Conservation (phyloP, 78 protist species). For the Diacronema lutheri region DNA sequence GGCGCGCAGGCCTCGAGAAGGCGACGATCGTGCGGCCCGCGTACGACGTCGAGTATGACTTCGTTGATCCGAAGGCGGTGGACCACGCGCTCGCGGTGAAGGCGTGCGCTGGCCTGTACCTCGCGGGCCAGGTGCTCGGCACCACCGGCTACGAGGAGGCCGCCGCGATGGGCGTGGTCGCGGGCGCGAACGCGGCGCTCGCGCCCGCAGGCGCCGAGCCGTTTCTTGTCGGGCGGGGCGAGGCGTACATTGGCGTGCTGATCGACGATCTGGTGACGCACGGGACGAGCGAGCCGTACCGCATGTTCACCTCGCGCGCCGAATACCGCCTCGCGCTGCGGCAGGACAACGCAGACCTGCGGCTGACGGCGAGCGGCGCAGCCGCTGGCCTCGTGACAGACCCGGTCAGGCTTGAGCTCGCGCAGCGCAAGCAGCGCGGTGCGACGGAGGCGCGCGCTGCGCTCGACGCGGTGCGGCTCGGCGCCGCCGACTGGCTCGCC, state of each 20-base stretch:
- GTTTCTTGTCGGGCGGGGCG: not conserved
- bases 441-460: too few species aligned
- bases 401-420: not conserved
- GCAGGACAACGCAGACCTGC: constrained; percentile 83
- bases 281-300: constrained; percentile 85
- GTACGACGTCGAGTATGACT: constrained; percentile 42
- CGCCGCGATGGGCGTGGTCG: constrained; percentile 77
- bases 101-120: not conserved
- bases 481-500: not conserved
- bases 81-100: not conserved
- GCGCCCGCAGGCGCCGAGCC: not conserved
- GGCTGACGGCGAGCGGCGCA: constrained; percentile 52
- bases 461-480: too few species aligned
- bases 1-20: constrained; percentile 16
- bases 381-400: constrained; percentile 19
- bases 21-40: constrained; percentile 7
- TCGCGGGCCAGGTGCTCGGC: constrained; percentile 75
- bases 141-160: constrained; percentile 90
- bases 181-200: constrained; percentile 85
- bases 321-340: constrained; percentile 80
- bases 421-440: too few species aligned
- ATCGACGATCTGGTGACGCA: constrained; percentile 78
- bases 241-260: constrained; percentile 69
- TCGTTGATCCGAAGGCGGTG: constrained; percentile 5
- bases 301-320: constrained; percentile 87